Percentiles rank a stretch among this genome's conserved stretches.
Conservation (phyloP, 192 early-diverging fungal species). For the Gonapodya prolifera region DNA sequence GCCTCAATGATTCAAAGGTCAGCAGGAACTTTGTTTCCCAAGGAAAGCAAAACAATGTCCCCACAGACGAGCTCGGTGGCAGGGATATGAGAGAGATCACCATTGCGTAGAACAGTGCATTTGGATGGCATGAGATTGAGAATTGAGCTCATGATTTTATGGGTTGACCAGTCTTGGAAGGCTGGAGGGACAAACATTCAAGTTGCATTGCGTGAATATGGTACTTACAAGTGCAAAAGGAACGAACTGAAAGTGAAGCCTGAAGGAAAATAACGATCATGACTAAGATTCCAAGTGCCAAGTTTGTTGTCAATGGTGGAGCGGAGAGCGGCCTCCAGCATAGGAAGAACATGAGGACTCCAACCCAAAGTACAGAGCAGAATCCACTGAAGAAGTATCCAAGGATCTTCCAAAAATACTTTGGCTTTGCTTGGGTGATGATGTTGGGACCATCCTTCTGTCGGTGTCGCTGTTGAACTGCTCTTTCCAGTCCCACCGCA, state of each 20-base stretch:
- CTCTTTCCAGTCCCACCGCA: constrained; percentile 38
- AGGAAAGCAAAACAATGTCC: constrained; percentile 51
- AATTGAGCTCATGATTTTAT: constrained; percentile 56
- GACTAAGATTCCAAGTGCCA: constrained; percentile 45
- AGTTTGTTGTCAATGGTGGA: constrained; percentile 32
- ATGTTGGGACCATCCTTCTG: constrained; percentile 17
- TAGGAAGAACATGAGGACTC: constrained; percentile 47
- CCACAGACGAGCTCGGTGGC: constrained; percentile 54
- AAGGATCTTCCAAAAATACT: not conserved
- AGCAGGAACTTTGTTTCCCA: constrained; percentile 66
- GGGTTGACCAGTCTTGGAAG: constrained; percentile 57
- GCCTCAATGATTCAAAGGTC: constrained; percentile 54
- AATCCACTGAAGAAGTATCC: constrained; percentile 57
- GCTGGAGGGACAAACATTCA: constrained; percentile 37
- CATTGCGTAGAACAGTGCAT: constrained; percentile 58
- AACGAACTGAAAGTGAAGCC: constrained; percentile 17
- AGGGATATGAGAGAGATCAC: constrained; percentile 27
- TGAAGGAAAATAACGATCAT: constrained; percentile 56
- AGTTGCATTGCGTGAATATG: not conserved
- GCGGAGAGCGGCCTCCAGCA: constrained; percentile 31
- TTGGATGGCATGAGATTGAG: constrained; percentile 52
- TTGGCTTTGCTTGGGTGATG: constrained; percentile 6
- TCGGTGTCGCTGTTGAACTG: constrained; percentile 10
- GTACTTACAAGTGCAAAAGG: not conserved
- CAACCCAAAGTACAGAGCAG: constrained; percentile 53